These are phyloP conservation scores for Danielia reshetovae DNA, from an alignment of 805 yeast species.

Conservation along the genomic window DNA sequence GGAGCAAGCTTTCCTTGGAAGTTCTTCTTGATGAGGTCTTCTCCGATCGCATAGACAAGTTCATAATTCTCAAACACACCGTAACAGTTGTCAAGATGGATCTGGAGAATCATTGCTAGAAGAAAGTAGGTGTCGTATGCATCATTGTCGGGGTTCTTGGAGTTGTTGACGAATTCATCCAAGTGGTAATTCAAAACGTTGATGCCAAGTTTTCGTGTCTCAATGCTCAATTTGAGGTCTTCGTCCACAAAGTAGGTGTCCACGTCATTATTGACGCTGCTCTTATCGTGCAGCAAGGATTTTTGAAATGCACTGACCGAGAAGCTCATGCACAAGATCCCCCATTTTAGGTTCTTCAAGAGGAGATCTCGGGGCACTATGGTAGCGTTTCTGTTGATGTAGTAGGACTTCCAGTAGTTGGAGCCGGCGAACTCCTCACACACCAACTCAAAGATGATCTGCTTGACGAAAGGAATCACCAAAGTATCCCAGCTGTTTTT, in stretches of 20 bases:
- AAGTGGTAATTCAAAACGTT: constrained; percentile 35
- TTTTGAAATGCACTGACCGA: constrained; percentile 11
- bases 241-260: constrained; percentile 18
- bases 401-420: constrained; percentile 10
- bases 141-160: constrained; percentile 14
- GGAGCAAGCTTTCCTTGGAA: constrained; percentile 9
- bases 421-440: constrained; percentile 18
- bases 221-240: constrained; percentile 27
- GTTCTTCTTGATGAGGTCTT: constrained; percentile 16
- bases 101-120: constrained; percentile 33
- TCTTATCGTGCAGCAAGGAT: constrained; percentile 3
- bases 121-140: constrained; percentile 33
- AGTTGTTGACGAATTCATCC: constrained; percentile 36
- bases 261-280: constrained; percentile 11
- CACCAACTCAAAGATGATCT: constrained; percentile 27
- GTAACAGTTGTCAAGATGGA: constrained; percentile 34
- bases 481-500: constrained; percentile 26
- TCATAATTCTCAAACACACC: constrained; percentile 42
- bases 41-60: constrained; percentile 37
- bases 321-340: constrained; percentile 14
- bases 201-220: constrained; percentile 33
- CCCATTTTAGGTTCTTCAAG: constrained; percentile 10
- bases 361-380: constrained; percentile 8
- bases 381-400: constrained; percentile 5
- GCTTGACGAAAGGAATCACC: constrained; percentile 28